Evolutionary conservation across 352 stramenopile species (phyloP), one percentile per base, ranked within the genome.

Genomic region (Phytophthora quininea): DNA sequence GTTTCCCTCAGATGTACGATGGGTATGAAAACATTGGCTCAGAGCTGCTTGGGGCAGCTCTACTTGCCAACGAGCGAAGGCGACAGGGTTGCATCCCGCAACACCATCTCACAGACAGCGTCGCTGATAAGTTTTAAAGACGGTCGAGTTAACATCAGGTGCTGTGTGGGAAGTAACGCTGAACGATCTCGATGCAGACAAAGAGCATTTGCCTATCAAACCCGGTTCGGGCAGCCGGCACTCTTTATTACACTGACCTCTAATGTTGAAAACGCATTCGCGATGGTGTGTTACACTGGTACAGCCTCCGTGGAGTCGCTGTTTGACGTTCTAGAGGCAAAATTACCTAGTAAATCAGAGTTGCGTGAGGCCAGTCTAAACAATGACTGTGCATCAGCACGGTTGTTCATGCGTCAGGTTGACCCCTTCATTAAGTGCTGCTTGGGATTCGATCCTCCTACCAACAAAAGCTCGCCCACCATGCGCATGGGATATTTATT

Each of bases 351-450:
- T 15, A 48, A 48, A 46, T 15, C 48, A 2, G 48, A 42, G 30
- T 10, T 54, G 15, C 48, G 48, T 14, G 12, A 54, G 10, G 48
- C 48, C 2, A 42, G 48, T 15, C 14, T 54, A 11, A 15, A 30
- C 8, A 40, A 54, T 27, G 48, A 54, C 19, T 54, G 30, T 15
- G 48, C 48, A 4, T 54, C 48, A 43, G 30, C 30, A 2, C 48
- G 48, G 27, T 43, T 54, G 29, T 40, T 54, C 31, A 54, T 54
- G n/a, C 31, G 30, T 3, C 29, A 54, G 11, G 48, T 54, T 9
- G 31, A 43, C 19, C 14, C 48, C 3, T 54, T 54, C 27, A 27
- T 45, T 1, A 48, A 19, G 42, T 29, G 12, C 12, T 8, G 1
- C 6, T 29, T 48, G 14, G 42, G 14, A 24, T 27, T 48, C 9